Percentiles rank a stretch among this genome's conserved stretches.
Evolutionary conservation across 495 filamentous ascomycete genomes (phyloP).

Genomic region (Podospora tetraspora): DNA sequence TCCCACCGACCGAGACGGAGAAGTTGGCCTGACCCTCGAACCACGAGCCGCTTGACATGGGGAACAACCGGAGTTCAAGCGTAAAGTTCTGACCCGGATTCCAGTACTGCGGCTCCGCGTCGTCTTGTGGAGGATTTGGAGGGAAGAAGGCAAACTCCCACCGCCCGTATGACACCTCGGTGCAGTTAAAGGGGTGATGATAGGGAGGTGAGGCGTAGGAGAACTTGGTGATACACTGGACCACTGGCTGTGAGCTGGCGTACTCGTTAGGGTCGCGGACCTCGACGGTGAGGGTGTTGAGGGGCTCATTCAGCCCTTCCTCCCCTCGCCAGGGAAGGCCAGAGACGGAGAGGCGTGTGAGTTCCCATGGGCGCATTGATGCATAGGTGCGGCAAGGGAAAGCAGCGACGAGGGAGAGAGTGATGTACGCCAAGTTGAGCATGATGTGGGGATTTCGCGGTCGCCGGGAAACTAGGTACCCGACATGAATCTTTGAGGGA

Average conservation of each 20-base stretch:
- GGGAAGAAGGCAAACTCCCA: slow-evolving; percentile 7
- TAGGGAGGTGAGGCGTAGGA: neutral
- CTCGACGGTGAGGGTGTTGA: slow-evolving; percentile 8
- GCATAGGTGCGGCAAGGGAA: neutral
- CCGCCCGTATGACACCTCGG: neutral
- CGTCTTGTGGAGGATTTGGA: neutral
- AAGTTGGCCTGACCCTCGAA: slow-evolving; percentile 1
- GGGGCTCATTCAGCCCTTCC: neutral
- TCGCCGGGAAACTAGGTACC: neutral
- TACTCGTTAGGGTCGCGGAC: neutral
- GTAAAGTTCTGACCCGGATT: slow-evolving; percentile 5
- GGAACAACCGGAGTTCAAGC: neutral
- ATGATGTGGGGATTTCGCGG: neutral
- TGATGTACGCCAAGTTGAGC: neutral
- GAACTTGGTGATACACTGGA: slow-evolving; percentile 6
- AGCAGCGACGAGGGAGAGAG: neutral
- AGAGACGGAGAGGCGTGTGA: neutral
- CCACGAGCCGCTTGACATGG: neutral
- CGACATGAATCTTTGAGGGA: too few species aligned
- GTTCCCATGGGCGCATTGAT: neutral
- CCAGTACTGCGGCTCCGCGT: neutral
- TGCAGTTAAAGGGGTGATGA: neutral
- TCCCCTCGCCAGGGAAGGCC: neutral
- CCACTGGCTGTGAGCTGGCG: neutral
- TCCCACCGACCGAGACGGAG: neutral